Evolutionary conservation across 78 protist species (phyloP).

Genomic region (Planoprotostelium fungivorum): DNA sequence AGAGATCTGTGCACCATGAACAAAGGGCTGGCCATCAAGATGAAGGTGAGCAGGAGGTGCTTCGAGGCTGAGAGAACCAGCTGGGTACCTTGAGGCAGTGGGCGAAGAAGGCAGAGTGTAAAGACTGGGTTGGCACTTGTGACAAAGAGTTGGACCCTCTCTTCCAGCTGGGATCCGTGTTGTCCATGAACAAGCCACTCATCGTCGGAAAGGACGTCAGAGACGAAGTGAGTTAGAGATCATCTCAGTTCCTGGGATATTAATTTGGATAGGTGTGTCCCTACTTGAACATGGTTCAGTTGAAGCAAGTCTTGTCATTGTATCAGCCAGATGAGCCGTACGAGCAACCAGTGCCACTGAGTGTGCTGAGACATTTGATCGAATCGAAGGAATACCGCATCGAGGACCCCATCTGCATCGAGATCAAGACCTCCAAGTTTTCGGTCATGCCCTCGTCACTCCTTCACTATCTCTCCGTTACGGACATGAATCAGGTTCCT

Average conservation of each 20-base stretch:
- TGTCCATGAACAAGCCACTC: background rate
- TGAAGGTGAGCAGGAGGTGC: slow-evolving; percentile 24
- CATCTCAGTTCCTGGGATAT: too few species aligned
- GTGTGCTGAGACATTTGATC: background rate
- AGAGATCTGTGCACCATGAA: slow-evolving; percentile 19
- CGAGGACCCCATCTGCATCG: background rate
- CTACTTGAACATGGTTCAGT: slow-evolving; percentile 12
- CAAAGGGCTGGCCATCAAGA: slow-evolving; percentile 21
- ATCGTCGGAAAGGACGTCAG: background rate
- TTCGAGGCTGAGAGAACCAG: slow-evolving; percentile 28
- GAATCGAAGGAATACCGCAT: background rate
- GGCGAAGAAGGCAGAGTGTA: background rate
- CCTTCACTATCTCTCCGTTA: too few species aligned
- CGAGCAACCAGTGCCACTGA: background rate
- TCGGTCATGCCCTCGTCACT: too few species aligned
- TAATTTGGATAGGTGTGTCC: slow-evolving; percentile 38
- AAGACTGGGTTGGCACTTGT: background rate
- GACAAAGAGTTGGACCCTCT: background rate
- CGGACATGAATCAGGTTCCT: too few species aligned
- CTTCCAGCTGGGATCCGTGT: background rate
- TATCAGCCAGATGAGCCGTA: slow-evolving; percentile 12
- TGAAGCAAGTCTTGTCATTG: slow-evolving; percentile 25
- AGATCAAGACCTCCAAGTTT: too few species aligned
- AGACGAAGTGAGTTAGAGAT: background rate
- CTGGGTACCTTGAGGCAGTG: background rate